phyloP scores from a whole-genome alignment of 2,329 filamentous ascomycete genomes.

The Fusarium concolor region DNA sequence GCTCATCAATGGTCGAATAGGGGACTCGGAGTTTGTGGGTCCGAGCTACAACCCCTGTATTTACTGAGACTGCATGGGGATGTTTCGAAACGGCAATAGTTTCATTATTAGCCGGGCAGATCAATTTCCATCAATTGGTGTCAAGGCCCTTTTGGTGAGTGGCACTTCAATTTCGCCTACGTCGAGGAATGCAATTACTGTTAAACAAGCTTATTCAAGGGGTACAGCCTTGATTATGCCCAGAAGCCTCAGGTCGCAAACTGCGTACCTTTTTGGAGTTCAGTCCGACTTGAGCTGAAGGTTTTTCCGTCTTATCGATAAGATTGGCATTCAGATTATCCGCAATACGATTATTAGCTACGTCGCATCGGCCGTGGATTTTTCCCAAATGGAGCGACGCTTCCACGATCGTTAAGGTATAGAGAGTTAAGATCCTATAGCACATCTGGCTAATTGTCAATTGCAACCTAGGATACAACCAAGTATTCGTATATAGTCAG shows the following conservation, averaged over 20 bases:
- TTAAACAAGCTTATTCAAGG: neutral
- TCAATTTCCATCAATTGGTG: conserved; percentile 14
- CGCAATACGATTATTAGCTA: neutral
- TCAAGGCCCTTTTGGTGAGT: neutral
- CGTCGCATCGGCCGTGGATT: neutral
- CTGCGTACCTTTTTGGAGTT: neutral
- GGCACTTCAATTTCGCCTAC: conserved; percentile 13
- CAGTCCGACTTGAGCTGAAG: neutral
- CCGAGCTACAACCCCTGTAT: conserved; percentile 10
- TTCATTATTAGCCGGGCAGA: conserved; percentile 11
- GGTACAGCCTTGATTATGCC: neutral
- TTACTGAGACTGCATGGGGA: conserved; percentile 1
- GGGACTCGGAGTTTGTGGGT: conserved; percentile 19
- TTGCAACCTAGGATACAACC: neutral
- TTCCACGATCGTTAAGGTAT: neutral
- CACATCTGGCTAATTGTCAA: neutral
- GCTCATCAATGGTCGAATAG: conserved; percentile 6
- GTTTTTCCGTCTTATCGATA: neutral
- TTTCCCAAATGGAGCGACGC: neutral
- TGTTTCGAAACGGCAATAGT: conserved; percentile 27
- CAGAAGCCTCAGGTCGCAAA: neutral
- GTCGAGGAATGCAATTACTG: neutral
- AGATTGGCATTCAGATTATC: neutral
- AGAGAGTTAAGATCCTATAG: neutral
- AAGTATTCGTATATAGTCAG: neutral